Base-by-base conservation (phyloP, 495 filamentous ascomycete species). In the Hypoxylon subgilvum region DNA sequence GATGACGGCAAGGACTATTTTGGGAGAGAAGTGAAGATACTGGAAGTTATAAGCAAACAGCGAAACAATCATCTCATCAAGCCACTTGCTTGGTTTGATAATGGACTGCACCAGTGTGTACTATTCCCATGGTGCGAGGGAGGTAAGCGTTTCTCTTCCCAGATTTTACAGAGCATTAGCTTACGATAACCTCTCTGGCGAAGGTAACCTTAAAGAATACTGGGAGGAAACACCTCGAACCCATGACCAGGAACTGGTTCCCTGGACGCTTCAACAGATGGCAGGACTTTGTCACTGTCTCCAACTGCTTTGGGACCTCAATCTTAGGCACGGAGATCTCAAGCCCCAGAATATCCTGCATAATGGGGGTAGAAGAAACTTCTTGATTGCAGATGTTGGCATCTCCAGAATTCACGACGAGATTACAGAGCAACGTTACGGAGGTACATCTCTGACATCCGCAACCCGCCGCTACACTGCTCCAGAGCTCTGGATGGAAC, bases 311-410 rank as follows among this genome's bases (percentile, higher is more conserved):
- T 40, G 38, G 38, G 12, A 40, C 38, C 6, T 1, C 38, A 40
- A 40, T 40, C 4, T 6, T 14, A 40, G 34, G n/a, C 58, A 62
- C 21, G 58, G 58, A 13, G 58, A 62, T 21, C 21, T 62, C 7
- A 60, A 65, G 22, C 58, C 58, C 4, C 51, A 62, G 13, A 62
- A 62, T 19, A 62, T 62, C 30, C 52, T 62, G 7, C 28, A 19
- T 5, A 14, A 50, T 10, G 57, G 39, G n/a, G 25, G 27, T 13
- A 31, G 13, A 3, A 36, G 36, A 3, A 51, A 35, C 2, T 41
- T 59, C 7, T 4, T 19, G 10, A 42, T 52, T 7, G 36, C 55
- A 2, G 55, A 59, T 23, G 12, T 59, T 22, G 55, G 55, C 2
- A 36, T 59, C 21, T 32, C 46, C 7, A 22, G 17, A 19, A 32